These are phyloP conservation scores for Diaporthe citriasiana DNA, from an alignment of 2,329 filamentous ascomycete species.

Conservation along the genomic window DNA sequence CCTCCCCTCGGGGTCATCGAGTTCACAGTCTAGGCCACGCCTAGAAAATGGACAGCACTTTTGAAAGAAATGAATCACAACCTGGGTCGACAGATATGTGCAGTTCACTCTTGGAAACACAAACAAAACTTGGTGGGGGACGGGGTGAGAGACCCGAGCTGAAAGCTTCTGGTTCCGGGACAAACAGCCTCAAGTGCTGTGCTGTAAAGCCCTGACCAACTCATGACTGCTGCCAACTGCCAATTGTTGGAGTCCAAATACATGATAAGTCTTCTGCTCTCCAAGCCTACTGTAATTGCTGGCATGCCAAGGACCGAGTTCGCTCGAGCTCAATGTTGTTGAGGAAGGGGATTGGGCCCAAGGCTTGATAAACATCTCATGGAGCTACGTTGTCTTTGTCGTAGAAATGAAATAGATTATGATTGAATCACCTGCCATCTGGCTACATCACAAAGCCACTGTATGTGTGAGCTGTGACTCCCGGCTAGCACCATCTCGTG, in stretches of 20 bases:
- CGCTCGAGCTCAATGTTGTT: neutral
- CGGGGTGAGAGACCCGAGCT: neutral
- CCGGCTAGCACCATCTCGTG: neutral
- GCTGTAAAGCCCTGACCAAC: neutral
- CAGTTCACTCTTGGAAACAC: neutral
- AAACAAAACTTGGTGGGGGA: neutral
- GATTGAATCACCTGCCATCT: neutral
- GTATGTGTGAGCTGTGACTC: neutral
- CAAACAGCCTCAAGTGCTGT: neutral
- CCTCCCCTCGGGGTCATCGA: neutral
- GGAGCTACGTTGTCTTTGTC: neutral
- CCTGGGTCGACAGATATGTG: neutral
- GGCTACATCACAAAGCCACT: neutral
- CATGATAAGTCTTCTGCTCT: neutral
- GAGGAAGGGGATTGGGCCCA: neutral
- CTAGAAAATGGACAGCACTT: neutral
- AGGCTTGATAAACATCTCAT: neutral
- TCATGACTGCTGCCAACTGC: neutral
- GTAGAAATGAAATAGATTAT: neutral
- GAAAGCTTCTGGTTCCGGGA: neutral
- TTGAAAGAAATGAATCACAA: neutral
- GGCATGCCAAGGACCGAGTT: too few species aligned
- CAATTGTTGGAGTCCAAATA: neutral
- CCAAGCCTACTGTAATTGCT: neutral
- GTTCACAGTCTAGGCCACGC: neutral